Evolutionary conservation across 2,329 filamentous ascomycete species (phyloP).

Genomic region (Neofusicoccum umdonicola): DNA sequence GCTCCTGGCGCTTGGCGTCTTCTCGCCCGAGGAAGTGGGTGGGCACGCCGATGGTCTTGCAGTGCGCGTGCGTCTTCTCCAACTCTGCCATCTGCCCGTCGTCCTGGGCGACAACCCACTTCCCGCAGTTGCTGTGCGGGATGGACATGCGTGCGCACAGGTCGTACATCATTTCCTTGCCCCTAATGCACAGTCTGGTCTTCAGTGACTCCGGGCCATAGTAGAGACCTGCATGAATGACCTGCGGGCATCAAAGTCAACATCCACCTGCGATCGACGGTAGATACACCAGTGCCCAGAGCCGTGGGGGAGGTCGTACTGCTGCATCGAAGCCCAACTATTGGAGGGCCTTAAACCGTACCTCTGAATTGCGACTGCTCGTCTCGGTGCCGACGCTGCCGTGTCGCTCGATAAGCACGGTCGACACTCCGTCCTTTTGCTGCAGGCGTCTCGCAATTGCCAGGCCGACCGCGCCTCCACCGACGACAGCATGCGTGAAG

Average conservation of each 20-base stretch:
- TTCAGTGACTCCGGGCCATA: constrained; percentile 77
- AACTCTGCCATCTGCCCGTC: constrained; percentile 63
- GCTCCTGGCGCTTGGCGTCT: constrained; percentile 67
- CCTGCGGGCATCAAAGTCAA: constrained; percentile 43
- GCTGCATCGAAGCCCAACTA: not conserved
- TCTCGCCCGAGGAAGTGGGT: constrained; percentile 64
- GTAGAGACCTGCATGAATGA: constrained; percentile 94
- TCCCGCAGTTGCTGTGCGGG: constrained; percentile 72
- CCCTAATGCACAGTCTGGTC: constrained; percentile 75
- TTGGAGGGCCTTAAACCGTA: constrained; percentile 28
- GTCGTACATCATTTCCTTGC: constrained; percentile 73
- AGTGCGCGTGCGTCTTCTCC: constrained; percentile 57
- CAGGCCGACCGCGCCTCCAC: constrained; percentile 74
- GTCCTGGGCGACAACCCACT: constrained; percentile 93
- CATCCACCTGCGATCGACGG: not conserved
- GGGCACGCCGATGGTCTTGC: constrained; percentile 60
- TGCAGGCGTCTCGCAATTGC: constrained; percentile 74
- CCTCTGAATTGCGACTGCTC: constrained; percentile 85
- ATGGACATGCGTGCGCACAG: constrained; percentile 69
- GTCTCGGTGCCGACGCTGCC: constrained; percentile 76
- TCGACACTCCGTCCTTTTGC: constrained; percentile 57
- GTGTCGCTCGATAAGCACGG: constrained; percentile 80
- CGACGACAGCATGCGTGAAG: constrained; percentile 66
- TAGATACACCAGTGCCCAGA: not conserved
- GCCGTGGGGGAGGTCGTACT: not conserved